Conservation (phyloP, 306 rosid species). For the Hippophae tibetana region DNA sequence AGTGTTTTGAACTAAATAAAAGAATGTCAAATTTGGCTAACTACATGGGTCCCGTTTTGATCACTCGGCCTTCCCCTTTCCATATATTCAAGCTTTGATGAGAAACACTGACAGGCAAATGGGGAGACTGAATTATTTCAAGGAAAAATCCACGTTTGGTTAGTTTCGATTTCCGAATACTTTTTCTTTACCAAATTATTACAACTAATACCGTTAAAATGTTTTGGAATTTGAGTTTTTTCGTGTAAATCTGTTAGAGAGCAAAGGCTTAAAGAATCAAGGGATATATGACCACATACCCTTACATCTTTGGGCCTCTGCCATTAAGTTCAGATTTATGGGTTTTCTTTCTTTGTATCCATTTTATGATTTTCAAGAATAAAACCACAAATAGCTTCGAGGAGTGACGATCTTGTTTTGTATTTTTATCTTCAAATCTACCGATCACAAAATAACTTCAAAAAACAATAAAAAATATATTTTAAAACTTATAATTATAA, state of each 20-base stretch:
- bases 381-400: too few species aligned
- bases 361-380: too few species aligned
- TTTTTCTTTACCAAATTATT: background rate
- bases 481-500: too few species aligned
- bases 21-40: too few species aligned
- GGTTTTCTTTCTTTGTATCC: too few species aligned
- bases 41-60: too few species aligned
- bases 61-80: background rate
- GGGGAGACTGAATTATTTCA: conserved; percentile 27
- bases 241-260: conserved; percentile 16
- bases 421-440: too few species aligned
- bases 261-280: conserved; percentile 32
- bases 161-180: background rate
- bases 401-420: too few species aligned
- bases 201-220: background rate
- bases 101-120: background rate
- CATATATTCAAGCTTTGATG: background rate
- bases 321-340: too few species aligned
- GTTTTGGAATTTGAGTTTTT: background rate
- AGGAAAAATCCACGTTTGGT: conserved; percentile 25
- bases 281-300: conserved; percentile 30
- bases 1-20: too few species aligned
- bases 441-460: too few species aligned
- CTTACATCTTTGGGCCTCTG: background rate
- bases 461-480: too few species aligned